A percentile compares a stretch with the other conserved stretches of the same genome.
These are phyloP conservation scores for Trichoderma semiorbis DNA, from an alignment of 2,329 filamentous ascomycete species.

Conservation along the genomic window DNA sequence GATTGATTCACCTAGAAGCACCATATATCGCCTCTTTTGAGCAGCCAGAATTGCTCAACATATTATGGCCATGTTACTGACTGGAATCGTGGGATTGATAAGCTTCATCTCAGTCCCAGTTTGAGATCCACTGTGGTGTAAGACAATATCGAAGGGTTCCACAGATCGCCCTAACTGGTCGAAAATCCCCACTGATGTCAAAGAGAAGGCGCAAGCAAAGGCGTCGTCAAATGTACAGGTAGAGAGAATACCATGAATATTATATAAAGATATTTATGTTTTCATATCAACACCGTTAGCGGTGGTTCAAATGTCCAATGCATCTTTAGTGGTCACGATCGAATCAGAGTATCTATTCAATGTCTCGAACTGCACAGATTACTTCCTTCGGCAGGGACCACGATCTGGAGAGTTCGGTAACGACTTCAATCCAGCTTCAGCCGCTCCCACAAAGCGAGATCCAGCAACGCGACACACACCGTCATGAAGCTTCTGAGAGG, in stretches of 20 bases:
- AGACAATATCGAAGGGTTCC: background rate
- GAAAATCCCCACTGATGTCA: background rate
- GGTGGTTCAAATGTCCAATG: accelerated
- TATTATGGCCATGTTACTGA: background rate
- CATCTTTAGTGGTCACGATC: background rate
- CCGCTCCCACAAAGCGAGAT: background rate
- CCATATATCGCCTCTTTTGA: background rate
- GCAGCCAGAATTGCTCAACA: background rate
- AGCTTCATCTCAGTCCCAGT: background rate
- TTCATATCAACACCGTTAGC: background rate
- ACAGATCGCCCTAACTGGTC: background rate
- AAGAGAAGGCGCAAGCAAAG: background rate
- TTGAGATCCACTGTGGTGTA: background rate
- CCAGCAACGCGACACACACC: background rate
- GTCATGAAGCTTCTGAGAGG: background rate
- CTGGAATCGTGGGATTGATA: background rate
- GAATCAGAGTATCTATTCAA: background rate
- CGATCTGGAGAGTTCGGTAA: background rate
- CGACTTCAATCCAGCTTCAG: background rate
- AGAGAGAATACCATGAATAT: background rate
- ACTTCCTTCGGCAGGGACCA: background rate
- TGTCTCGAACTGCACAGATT: background rate
- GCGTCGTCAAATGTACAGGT: background rate
- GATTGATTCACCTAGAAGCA: background rate
- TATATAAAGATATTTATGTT: background rate